Conservation (phyloP, 805 yeast species). For the Wickerhamomyces subpelliculosus region DNA sequence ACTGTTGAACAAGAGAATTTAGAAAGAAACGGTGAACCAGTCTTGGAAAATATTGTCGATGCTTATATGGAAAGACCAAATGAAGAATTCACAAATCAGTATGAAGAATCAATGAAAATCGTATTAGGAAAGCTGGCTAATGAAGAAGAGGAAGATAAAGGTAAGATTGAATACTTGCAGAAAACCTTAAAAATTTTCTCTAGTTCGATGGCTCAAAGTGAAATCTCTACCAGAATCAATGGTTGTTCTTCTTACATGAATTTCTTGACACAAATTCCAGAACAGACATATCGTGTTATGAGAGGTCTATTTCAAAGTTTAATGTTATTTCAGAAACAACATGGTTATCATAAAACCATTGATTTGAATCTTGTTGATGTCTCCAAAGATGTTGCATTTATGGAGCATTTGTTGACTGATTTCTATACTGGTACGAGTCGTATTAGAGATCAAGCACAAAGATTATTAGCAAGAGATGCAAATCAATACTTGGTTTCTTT, state of each 20-base stretch:
- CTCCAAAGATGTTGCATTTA: neutral
- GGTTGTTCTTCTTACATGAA: slow-evolving; percentile 24
- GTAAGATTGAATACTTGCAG: too few species aligned
- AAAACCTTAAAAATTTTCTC: slow-evolving; percentile 32
- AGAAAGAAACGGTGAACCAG: neutral
- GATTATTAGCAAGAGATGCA: too few species aligned
- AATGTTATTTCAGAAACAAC: neutral
- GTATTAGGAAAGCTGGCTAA: too few species aligned
- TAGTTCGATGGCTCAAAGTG: slow-evolving; percentile 49
- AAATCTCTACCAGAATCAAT: slow-evolving; percentile 50
- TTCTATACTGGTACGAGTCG: neutral
- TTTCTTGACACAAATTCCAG: slow-evolving; percentile 27
- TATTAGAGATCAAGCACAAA: too few species aligned
- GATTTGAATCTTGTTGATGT: neutral
- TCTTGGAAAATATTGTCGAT: neutral
- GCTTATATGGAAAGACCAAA: neutral
- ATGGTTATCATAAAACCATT: neutral
- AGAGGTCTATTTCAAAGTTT: slow-evolving; percentile 20
- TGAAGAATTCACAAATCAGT: neutral
- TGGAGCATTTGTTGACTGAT: neutral
- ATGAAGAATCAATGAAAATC: too few species aligned
- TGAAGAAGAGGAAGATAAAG: too few species aligned
- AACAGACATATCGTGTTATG: slow-evolving; percentile 32
- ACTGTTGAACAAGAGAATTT: slow-evolving; percentile 18
- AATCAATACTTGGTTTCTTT: neutral